Percentiles rank a stretch among this genome's conserved stretches.
phyloP scores from a whole-genome alignment of 108 stramenopile species.

The Nannochloropsis salina region DNA sequence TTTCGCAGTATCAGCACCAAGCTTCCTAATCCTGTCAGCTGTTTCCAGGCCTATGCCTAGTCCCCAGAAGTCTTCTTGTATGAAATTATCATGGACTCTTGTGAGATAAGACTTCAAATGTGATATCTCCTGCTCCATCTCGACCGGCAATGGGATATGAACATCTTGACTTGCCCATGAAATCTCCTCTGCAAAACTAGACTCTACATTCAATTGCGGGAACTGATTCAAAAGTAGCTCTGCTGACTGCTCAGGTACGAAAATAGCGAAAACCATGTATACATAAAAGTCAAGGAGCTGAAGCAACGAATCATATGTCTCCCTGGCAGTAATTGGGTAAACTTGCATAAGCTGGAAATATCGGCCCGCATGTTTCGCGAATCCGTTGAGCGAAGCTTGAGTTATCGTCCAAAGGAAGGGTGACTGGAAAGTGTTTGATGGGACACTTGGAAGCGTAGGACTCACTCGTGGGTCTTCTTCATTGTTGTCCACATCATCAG shows the following conservation, averaged over 20 bases:
- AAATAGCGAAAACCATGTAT: not conserved
- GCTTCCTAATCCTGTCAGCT: not conserved
- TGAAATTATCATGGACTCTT: not conserved
- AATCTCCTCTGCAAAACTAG: not conserved
- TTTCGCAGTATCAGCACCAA: not conserved
- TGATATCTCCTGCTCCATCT: not conserved
- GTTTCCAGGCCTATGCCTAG: not conserved
- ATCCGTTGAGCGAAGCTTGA: not conserved
- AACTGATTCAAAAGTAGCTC: not conserved
- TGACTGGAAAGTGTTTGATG: not conserved
- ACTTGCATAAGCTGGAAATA: not conserved
- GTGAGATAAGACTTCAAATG: not conserved
- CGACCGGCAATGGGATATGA: not conserved
- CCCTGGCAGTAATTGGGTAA: not conserved
- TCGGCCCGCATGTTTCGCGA: not conserved
- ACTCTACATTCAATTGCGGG: not conserved
- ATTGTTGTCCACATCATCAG: no score
- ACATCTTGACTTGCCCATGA: not conserved
- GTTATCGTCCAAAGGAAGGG: not conserved
- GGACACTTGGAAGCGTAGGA: no score
- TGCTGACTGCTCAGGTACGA: not conserved
- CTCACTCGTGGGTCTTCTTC: no score
- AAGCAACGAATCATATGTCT: not conserved
- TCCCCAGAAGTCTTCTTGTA: not conserved
- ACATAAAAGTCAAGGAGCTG: not conserved